Base-by-base conservation (phyloP, 2,329 filamentous ascomycete genomes). In the Xylaria sp. region DNA sequence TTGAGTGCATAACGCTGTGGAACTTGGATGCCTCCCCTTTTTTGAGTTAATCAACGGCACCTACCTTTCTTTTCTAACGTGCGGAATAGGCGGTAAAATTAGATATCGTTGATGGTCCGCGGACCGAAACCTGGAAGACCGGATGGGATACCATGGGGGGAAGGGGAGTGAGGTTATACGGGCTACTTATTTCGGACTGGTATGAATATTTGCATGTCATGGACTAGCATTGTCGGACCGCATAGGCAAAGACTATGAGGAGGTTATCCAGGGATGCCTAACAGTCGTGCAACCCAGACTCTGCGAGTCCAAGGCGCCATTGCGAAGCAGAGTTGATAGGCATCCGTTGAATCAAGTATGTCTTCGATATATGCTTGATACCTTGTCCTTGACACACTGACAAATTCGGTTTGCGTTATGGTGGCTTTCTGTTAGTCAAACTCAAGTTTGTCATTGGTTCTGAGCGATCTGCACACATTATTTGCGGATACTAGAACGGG, bases 1-100 rank as follows among this genome's bases (percentile, higher is more conserved):
- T 29, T 21, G 47, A 44, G 40, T 55, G 63, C 67, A 66, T 69
- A 21, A 63, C 50, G 68, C 21, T 35, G 68, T 69, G 68, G 27
- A 60, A 69, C 68, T 64, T 42, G 60, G 60, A 37, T 35, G 50
- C 60, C 64, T 67, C 27, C 27, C 51, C 53, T 27, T 18, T 37
- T 32, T 25, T 35, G 27, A 25, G 29, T 59, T 18, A 44, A 27
- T 35, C 40, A 18, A 5, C 40, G 40, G 32, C 37, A 18, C 16
- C 18, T 54, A 27, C 1, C 12, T 29, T 16, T 37, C 16, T 47
- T 0, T 37, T 16, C 44, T n/a, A 16, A 32, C 18, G 42, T 18
- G 5, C 42, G 21, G 18, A 61, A 64, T 6, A 64, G 50, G 66
- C 66, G 61, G 66, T 65, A 61, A 61, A 68, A 61, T 44, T 25